These are phyloP conservation scores for Phalaenopsis equestris DNA, from an alignment of 106 monocot species.

Conservation along the genomic window DNA sequence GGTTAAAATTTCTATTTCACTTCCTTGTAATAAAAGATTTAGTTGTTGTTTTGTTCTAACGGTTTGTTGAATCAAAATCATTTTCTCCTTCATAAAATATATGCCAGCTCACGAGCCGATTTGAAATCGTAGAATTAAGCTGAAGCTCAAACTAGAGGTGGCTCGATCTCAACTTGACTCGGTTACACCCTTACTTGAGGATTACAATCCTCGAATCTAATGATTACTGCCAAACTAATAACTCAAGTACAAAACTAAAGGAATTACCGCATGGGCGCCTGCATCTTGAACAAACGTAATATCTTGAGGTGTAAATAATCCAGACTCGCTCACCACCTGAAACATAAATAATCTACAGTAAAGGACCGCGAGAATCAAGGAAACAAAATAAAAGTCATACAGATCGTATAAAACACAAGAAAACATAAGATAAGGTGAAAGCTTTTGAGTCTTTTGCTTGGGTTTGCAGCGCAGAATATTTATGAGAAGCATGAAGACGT, in stretches of 20 bases:
- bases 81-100: neutral
- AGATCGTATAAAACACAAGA: neutral
- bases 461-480: neutral
- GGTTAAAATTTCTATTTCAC: no score
- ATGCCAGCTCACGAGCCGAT: neutral
- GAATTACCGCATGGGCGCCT: conserved; percentile 22
- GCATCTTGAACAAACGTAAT: conserved; percentile 21
- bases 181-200: neutral
- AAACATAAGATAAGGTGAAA: neutral
- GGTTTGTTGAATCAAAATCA: no score
- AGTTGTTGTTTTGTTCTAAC: no score
- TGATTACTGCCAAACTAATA: neutral
- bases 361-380: neutral
- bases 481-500: neutral
- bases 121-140: neutral
- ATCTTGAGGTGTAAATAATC: conserved; percentile 27
- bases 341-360: neutral
- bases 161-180: neutral
- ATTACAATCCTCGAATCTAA: neutral
- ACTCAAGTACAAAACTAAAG: neutral
- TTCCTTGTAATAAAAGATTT: no score
- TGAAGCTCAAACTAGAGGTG: no score
- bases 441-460: no score
- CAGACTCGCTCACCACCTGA: conserved; percentile 25
- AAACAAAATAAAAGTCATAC: neutral